Conservation (phyloP, 2,329 filamentous ascomycete genomes). For the Periglandula ipomoeae region DNA sequence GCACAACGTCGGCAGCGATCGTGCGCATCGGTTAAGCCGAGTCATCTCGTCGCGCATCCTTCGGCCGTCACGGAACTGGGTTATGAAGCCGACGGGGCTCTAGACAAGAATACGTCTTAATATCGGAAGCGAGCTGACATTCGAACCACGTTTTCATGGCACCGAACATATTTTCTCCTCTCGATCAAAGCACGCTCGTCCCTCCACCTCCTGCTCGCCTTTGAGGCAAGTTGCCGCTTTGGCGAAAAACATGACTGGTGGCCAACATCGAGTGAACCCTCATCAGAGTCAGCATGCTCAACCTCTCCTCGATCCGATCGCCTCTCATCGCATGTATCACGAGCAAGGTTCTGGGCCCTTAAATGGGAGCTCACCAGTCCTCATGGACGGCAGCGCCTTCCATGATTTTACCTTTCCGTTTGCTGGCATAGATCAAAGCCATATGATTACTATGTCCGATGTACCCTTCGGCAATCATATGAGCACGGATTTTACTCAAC, state of each 20-base stretch:
- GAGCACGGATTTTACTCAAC: conserved; percentile 27
- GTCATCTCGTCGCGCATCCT: not conserved
- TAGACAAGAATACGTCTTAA: too few relatives aligned
- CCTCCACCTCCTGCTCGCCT: not conserved
- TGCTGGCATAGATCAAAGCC: conserved; percentile 22
- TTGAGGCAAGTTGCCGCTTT: not conserved
- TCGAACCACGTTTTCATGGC: conserved; percentile 1
- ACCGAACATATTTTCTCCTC: not conserved
- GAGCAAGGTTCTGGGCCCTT: conserved; percentile 13
- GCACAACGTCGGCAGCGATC: not conserved
- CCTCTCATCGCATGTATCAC: conserved; percentile 16
- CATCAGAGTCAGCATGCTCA: conserved; percentile 22
- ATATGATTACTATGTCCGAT: conserved; percentile 20
- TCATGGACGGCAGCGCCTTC: conserved; percentile 41
- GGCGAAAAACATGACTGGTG: conserved; percentile 19
- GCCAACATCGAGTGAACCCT: conserved; percentile 18
- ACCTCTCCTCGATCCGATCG: conserved; percentile 15
- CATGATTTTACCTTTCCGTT: conserved; percentile 45
- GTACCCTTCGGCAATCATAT: conserved; percentile 22
- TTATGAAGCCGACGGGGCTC: not conserved
- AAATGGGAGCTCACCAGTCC: conserved; percentile 14
- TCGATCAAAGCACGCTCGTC: not conserved
- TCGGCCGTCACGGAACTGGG: not conserved
- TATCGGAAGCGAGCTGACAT: not conserved
- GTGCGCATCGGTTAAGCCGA: not conserved